phyloP scores from a whole-genome alignment of 768 basidiomycete species.

The Boletus subparvulus region DNA sequence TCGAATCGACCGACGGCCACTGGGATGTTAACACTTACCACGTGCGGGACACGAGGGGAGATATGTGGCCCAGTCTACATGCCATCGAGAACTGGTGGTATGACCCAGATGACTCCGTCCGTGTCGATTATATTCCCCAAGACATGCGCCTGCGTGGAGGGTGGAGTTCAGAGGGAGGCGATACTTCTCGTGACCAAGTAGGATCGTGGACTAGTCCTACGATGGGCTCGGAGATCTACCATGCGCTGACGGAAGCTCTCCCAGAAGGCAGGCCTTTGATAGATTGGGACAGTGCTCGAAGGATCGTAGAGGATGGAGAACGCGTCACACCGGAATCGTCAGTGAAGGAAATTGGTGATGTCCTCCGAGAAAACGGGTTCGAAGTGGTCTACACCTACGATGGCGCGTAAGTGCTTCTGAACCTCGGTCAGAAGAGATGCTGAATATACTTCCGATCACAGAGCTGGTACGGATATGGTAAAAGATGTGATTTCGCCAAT shows the following conservation, averaged over 20 bases:
- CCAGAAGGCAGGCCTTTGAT: conserved; percentile 17
- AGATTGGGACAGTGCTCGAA: conserved; percentile 25
- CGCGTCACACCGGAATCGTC: conserved; percentile 22
- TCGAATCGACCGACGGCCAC: conserved; percentile 38
- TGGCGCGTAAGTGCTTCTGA: conserved; percentile 36
- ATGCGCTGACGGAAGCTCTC: conserved; percentile 17
- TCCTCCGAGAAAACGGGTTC: conserved; percentile 40
- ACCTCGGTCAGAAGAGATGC: neutral
- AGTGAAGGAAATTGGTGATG: conserved; percentile 30
- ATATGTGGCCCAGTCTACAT: conserved; percentile 24
- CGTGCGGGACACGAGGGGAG: conserved; percentile 15
- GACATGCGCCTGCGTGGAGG: conserved; percentile 34
- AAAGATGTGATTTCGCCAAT: conserved; percentile 40
- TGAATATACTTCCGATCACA: conserved; percentile 13
- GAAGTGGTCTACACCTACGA: conserved; percentile 42
- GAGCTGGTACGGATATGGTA: conserved; percentile 37
- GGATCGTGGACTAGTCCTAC: conserved; percentile 22
- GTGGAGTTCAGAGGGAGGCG: conserved; percentile 22
- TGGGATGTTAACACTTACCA: conserved; percentile 41
- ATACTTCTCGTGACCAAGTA: conserved; percentile 11
- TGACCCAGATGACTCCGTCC: conserved; percentile 33
- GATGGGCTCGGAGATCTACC: conserved; percentile 16
- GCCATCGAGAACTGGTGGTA: conserved; percentile 40
- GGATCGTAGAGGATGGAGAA: conserved; percentile 21
- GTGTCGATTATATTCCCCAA: conserved; percentile 38